Percentiles rank a stretch among this genome's conserved stretches.
Evolutionary conservation across 768 basidiomycete species (phyloP).

Genomic region (Auricularia heimuer): DNA sequence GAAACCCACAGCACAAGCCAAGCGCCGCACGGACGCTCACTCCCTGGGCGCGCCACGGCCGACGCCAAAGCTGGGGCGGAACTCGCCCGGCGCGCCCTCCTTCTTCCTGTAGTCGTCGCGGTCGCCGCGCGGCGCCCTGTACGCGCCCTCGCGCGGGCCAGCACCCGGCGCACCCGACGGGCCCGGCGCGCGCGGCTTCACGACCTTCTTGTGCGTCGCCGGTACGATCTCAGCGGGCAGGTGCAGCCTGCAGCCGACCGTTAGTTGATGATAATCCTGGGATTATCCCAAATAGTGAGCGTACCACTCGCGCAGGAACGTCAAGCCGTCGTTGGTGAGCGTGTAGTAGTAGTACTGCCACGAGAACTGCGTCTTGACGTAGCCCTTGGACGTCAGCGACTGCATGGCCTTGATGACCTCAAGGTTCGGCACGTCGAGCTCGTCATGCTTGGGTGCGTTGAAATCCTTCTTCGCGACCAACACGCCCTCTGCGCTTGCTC

Average conservation of each 20-base stretch:
- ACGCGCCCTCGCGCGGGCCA: conserved; percentile 65
- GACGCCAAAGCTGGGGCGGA: conserved; percentile 82
- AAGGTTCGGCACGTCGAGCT: conserved; percentile 58
- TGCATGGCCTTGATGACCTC: conserved; percentile 66
- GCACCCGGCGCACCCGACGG: conserved; percentile 61
- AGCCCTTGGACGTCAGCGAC: conserved; percentile 61
- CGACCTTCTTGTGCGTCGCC: conserved; percentile 93
- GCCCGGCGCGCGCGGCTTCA: conserved; percentile 13
- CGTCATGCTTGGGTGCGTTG: conserved; percentile 95
- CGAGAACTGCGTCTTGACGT: conserved; percentile 97
- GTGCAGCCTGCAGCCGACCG: conserved; percentile 57
- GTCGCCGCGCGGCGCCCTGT: conserved; percentile 72
- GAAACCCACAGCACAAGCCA: background rate
- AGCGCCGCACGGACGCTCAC: conserved; percentile 19
- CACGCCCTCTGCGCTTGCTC: conserved; percentile 71
- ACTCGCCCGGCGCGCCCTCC: conserved; percentile 83
- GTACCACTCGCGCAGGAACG: conserved; percentile 87
- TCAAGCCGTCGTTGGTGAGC: conserved; percentile 93
- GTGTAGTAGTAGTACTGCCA: conserved; percentile 99
- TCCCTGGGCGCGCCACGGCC: conserved; percentile 80
- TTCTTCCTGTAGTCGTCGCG: conserved; percentile 89
- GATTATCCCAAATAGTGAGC: conserved; percentile 7
- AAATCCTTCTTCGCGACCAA: conserved; percentile 99
- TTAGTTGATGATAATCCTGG: too few relatives aligned
- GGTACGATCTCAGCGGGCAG: conserved; percentile 95